Conservation (phyloP, 148 eudicot species). For the Fallopia convolvulus region DNA sequence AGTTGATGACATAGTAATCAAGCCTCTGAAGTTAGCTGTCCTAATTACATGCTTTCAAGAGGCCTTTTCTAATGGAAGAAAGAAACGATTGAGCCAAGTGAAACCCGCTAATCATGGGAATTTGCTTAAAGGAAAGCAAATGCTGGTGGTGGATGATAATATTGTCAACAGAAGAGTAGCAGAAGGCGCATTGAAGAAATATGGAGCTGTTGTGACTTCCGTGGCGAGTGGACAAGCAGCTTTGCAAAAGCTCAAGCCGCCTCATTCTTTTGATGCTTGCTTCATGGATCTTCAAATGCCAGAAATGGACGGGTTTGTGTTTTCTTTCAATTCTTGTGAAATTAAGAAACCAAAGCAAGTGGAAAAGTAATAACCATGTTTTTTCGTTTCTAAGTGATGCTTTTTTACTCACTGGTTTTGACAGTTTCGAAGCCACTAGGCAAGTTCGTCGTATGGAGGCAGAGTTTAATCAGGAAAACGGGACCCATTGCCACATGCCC, state of each 20-base stretch:
- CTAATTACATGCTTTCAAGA: conserved; percentile 52
- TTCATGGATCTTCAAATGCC: conserved; percentile 84
- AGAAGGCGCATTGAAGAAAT: conserved; percentile 63
- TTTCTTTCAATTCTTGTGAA: conserved; percentile 3
- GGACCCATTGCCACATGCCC: conserved; percentile 37
- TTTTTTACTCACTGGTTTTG: not conserved
- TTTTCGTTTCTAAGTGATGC: not conserved
- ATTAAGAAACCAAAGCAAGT: too few relatives aligned
- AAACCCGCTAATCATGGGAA: conserved; percentile 33
- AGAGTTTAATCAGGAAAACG: conserved; percentile 19
- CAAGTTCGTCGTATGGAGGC: conserved; percentile 39
- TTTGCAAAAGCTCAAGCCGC: conserved; percentile 39
- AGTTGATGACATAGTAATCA: conserved; percentile 48
- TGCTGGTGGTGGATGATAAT: conserved; percentile 79
- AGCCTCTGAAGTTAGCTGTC: conserved; percentile 67
- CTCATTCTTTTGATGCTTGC: conserved; percentile 58
- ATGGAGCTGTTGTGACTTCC: conserved; percentile 54
- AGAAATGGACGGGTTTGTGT: conserved; percentile 58
- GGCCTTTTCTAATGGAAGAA: conserved; percentile 47
- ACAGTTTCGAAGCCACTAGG: conserved; percentile 56
- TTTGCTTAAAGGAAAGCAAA: conserved; percentile 41
- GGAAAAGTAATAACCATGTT: not conserved
- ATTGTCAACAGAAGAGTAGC: conserved; percentile 65
- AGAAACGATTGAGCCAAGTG: conserved; percentile 20
- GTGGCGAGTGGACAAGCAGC: conserved; percentile 50